phyloP scores from a whole-genome alignment of 495 filamentous ascomycete genomes.

The Aspergillus indologenus region DNA sequence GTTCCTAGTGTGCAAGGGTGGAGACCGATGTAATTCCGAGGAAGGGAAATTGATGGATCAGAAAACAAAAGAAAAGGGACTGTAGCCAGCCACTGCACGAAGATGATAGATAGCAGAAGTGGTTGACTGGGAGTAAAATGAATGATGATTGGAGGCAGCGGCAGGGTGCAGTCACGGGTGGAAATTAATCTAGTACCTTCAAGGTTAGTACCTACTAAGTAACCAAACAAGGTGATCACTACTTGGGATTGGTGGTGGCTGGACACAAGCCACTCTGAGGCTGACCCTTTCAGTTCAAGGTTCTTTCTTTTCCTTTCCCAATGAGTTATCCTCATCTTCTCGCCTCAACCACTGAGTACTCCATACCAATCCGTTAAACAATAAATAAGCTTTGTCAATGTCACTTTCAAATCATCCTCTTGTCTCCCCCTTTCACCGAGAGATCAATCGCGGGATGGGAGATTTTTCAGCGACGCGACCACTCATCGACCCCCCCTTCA shows the following conservation, averaged over 20 bases:
- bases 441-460: neutral
- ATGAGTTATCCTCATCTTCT: too few relatives aligned
- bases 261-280: neutral
- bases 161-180: neutral
- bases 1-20: too few relatives aligned
- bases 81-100: constrained; percentile 13
- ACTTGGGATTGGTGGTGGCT: neutral
- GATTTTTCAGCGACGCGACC: neutral
- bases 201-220: too few relatives aligned
- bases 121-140: neutral
- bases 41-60: constrained; percentile 11
- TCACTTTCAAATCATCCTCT: too few relatives aligned
- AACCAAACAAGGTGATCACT: neutral
- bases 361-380: too few relatives aligned
- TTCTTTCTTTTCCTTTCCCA: neutral
- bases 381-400: neutral
- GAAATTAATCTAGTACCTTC: neutral
- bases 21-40: constrained; percentile 3
- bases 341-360: too few relatives aligned
- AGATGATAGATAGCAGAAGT: neutral
- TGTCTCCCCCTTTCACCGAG: neutral
- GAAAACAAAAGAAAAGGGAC: constrained; percentile 6
- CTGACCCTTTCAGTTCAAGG: neutral
- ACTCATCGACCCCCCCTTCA: neutral
- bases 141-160: constrained; percentile 1